Conservation (phyloP, 164 flowering plant genomes). For the Vitis riparia region DNA sequence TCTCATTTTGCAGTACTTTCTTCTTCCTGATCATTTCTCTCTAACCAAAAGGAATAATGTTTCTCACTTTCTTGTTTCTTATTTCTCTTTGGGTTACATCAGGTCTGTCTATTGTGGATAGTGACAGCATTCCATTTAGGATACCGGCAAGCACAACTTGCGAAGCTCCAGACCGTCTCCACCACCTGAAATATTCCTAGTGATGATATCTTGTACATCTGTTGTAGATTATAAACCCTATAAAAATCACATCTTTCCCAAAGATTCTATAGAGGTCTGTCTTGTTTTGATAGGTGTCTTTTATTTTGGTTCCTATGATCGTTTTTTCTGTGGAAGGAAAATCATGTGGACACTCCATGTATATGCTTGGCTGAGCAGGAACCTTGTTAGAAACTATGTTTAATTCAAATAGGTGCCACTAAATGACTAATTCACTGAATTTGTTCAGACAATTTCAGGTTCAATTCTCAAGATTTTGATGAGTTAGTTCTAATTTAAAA, state of each 20-base stretch:
- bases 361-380: too few relatives aligned
- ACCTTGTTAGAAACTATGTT: too few relatives aligned
- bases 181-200: slow-evolving; percentile 12
- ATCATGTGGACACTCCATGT: too few relatives aligned
- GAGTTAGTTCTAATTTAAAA: too few relatives aligned
- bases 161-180: slow-evolving; percentile 43
- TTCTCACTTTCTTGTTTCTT: not conserved
- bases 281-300: too few relatives aligned
- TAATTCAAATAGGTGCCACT: too few relatives aligned
- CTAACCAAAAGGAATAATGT: not conserved
- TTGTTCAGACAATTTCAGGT: too few relatives aligned
- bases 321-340: too few relatives aligned
- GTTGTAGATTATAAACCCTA: too few relatives aligned
- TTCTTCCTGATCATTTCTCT: not conserved
- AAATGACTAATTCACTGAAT: too few relatives aligned
- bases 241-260: not conserved
- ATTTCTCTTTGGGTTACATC: slow-evolving; percentile 6
- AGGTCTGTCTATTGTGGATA: slow-evolving; percentile 84
- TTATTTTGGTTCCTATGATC: not conserved
- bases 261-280: not conserved
- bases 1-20: not conserved
- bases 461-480: too few relatives aligned
- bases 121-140: slow-evolving; percentile 72
- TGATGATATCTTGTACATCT: not conserved
- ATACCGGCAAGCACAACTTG: slow-evolving; percentile 62